These are phyloP conservation scores for Nicotiana tabacum DNA, from an alignment of 257 asterid species.

Conservation along the genomic window DNA sequence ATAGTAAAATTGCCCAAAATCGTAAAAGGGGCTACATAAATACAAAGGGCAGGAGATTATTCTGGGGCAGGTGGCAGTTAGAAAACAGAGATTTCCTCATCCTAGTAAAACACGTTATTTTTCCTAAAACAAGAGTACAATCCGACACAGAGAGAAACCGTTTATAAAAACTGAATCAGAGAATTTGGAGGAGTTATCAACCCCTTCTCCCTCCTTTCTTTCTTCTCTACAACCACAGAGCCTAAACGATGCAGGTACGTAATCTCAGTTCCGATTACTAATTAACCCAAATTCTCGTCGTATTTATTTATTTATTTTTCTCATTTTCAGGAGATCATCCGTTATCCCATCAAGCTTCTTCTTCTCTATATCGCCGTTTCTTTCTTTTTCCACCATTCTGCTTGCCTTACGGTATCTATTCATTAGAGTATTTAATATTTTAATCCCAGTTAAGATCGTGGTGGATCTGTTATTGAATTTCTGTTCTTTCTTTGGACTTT, in stretches of 20 bases:
- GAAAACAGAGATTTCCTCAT: neutral
- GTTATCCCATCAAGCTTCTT: conserved; percentile 21
- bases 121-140: neutral
- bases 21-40: neutral
- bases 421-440: neutral
- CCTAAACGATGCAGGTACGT: conserved; percentile 1
- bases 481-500: neutral
- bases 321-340: conserved; percentile 32
- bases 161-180: neutral
- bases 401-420: conserved; percentile 43
- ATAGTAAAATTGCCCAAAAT: neutral
- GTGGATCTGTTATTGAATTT: neutral
- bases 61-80: neutral
- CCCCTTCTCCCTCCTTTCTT: neutral
- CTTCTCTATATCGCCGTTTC: conserved; percentile 32
- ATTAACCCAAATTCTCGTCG: neutral
- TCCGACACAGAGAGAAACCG: neutral
- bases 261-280: neutral
- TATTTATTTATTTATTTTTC: neutral
- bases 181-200: neutral
- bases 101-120: neutral
- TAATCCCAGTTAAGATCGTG: neutral
- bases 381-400: conserved; percentile 27
- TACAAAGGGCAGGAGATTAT: neutral
- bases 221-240: neutral